These are phyloP conservation scores for Phytophthora fragariae DNA, from an alignment of 352 stramenopile genomes.

Conservation along the genomic window DNA sequence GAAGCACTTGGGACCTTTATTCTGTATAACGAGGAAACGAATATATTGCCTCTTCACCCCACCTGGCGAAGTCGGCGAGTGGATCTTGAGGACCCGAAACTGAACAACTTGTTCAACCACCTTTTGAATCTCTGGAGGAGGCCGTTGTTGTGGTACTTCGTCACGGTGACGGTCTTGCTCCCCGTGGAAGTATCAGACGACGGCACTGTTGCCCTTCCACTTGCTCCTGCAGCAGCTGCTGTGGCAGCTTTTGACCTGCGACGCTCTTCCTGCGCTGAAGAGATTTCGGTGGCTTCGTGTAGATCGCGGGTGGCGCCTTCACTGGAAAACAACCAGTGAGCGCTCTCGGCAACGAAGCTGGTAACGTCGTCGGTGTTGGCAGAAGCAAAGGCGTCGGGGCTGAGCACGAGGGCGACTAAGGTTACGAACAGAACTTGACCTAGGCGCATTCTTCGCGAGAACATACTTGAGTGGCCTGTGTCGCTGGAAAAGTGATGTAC, in stretches of 20 bases:
- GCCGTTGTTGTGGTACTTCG: constrained; percentile 29
- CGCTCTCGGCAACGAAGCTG: neutral
- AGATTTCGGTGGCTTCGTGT: neutral
- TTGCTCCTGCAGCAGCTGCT: constrained; percentile 13
- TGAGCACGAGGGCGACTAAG: neutral
- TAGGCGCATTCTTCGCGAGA: constrained; percentile 8
- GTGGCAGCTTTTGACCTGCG: neutral
- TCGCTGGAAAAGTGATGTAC: constrained; percentile 7
- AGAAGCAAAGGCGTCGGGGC: neutral
- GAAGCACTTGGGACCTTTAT: too few species aligned
- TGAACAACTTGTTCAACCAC: constrained; percentile 14
- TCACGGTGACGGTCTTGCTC: constrained; percentile 18
- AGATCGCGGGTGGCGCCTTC: constrained; percentile 2
- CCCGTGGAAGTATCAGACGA: neutral
- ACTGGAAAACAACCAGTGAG: neutral
- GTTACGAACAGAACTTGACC: constrained; percentile 12
- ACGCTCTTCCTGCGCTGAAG: constrained; percentile 15
- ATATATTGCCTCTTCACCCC: neutral
- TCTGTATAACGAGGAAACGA: too few species aligned
- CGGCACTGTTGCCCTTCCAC: neutral
- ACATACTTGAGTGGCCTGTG: neutral
- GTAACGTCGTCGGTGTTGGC: constrained; percentile 1
- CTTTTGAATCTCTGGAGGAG: constrained; percentile 17
- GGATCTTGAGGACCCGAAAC: neutral
- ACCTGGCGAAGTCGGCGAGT: neutral